Evolutionary conservation across 805 yeast species (phyloP).

Genomic region (Hanseniaspora mollemarum): DNA sequence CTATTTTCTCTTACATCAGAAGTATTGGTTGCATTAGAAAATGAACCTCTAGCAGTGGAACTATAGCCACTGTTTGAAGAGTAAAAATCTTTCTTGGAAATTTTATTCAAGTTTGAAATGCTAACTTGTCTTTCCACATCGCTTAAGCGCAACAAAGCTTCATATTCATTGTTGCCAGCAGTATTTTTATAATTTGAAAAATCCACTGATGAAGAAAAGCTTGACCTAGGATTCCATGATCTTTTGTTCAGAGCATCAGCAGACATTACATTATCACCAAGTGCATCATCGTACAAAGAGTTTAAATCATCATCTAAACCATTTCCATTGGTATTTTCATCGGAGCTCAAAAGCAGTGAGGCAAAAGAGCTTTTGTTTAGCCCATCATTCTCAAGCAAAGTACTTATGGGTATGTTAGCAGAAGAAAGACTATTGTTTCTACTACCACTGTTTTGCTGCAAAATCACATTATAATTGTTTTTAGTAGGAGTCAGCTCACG

Average conservation of each 20-base stretch:
- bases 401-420: neutral
- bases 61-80: neutral
- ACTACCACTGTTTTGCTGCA: neutral
- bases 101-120: neutral
- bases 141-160: neutral
- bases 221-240: constrained; percentile 6
- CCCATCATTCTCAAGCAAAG: neutral
- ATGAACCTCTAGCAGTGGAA: neutral
- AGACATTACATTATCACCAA: neutral
- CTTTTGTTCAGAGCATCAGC: neutral
- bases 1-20: neutral
- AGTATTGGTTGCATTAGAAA: neutral
- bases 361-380: neutral
- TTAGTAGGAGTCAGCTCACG: neutral
- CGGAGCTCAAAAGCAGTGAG: neutral
- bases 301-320: neutral
- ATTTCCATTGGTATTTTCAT: neutral
- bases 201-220: constrained; percentile 7
- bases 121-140: neutral
- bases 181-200: neutral
- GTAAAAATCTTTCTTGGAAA: neutral
- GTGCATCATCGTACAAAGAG: neutral
- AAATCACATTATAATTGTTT: neutral
- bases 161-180: neutral
- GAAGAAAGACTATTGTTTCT: neutral